Evolutionary conservation across 163 green algal genomes (phyloP), one percentile per base, ranked within the genome.

Genomic region (Coccomyxa subellipsoidea): DNA sequence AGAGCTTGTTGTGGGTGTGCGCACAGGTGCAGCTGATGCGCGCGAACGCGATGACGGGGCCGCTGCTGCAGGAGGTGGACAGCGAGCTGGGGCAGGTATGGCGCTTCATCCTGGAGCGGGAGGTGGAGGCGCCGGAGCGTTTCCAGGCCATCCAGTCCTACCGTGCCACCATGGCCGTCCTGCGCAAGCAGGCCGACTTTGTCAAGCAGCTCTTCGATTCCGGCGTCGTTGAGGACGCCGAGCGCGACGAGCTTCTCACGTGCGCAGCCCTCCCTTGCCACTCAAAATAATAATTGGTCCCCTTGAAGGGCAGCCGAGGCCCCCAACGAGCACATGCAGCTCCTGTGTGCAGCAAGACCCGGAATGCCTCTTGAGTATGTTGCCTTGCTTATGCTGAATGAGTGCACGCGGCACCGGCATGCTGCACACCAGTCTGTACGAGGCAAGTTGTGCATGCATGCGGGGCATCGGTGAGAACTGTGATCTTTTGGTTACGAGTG

Each of bases 131-230:
- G 3, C 91, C 92, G 2, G 90, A 94, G 76, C 86, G 90, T 29
- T 96, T 95, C 87, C 84, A 88, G 54, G 91, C 91, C 39, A 92
- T 93, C 36, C 92, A 96, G 86, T 91, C 84, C 38, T 93, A 95
- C 88, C 54, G 83, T 21, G 83, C 83, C 34, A 80, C 83, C 81
- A 88, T 84, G 81, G 84, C 84, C 35, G 81, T 88, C 32, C 84
- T 88, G n/a, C 70, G 73, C 54, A 81, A 88, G 84, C 84, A 88
- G 73, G 84, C 85, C 38, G 47, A 80, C 36, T 95, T 93, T 76
- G 80, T 95, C 25, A 38, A 88, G 38, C 80, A 92, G 72, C 76
- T 92, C 27, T 83, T 77, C 38, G 80, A 89, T 15, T 84, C 85
- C 37, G 89, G 88, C 54, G 92, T 96, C 76, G 80, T 94, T 39